Evolutionary conservation across 768 basidiomycete genomes (phyloP), one percentile per base, ranked within the genome.

Genomic region (Kockovaella imperatae): DNA sequence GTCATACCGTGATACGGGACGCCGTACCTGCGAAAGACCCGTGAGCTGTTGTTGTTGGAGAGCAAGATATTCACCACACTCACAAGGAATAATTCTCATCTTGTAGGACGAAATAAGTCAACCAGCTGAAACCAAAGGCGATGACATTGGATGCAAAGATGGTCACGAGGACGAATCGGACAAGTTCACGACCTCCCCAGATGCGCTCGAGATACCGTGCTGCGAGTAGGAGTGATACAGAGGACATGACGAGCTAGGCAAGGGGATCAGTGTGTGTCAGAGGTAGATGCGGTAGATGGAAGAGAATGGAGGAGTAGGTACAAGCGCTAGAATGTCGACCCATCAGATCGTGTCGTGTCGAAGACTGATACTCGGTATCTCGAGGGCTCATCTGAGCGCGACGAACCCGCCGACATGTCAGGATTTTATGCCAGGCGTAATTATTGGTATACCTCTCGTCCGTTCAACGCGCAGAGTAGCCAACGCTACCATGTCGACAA

Each of bases 1-100:
- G 86, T 88, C 72, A 90, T 84, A 35, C 95, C 95, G 62, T 86
- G 88, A 67, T 93, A 95, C 36, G 79, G 76, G 79, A 87, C 84
- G 30, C 83, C 87, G 72, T 84, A 87, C 35, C 93, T 95, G 52
- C 15, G 30, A 30, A 23, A 50, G 11, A 39, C 29, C 47, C 48
- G 30, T 26, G 11, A 34, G 3, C 25, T 5, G 7, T 18, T 32
- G 39, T 20, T 7, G 25, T 17, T 10, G 43, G 5, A 32, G 3
- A 23, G 32, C 23, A 14, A 41, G 25, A 20, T 8, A 10, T 35
- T 14, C 42, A 28, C 18, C 30, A 38, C n/a, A 55, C 64, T 50
- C 39, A 66, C 64, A 61, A 40, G 34, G 63, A 59, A 32, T 85
- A 83, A 13, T 85, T 79, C 55, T 82, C 77, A 49, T 77, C 77